Evolutionary conservation across 441 rosid species (phyloP).

Genomic region (Gossypium schwendimanii): DNA sequence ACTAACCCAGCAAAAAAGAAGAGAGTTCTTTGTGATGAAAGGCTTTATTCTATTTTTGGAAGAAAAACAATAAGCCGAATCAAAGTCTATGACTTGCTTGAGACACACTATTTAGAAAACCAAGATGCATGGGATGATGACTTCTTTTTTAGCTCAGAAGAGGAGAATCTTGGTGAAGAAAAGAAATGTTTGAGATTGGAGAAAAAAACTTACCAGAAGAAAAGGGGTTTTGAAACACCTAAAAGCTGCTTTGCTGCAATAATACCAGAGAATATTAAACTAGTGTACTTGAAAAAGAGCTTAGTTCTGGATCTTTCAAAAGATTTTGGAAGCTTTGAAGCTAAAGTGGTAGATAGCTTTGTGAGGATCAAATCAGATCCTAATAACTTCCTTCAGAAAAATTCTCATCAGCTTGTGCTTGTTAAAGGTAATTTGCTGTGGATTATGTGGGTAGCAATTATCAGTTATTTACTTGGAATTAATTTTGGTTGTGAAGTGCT

Average conservation of each 20-base stretch:
- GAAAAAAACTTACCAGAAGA: slow-evolving; percentile 22
- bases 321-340: slow-evolving; percentile 36
- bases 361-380: slow-evolving; percentile 59
- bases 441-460: not conserved
- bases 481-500: slow-evolving; percentile 1
- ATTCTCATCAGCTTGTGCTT: slow-evolving; percentile 47
- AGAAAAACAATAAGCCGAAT: slow-evolving; percentile 28
- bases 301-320: slow-evolving; percentile 39
- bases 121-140: slow-evolving; percentile 39
- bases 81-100: slow-evolving; percentile 41
- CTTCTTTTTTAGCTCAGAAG: slow-evolving; percentile 36
- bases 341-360: slow-evolving; percentile 45
- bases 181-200: slow-evolving; percentile 13
- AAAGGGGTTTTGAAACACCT: slow-evolving; percentile 25
- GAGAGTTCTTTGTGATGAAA: slow-evolving; percentile 41
- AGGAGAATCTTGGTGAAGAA: slow-evolving; percentile 26
- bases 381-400: slow-evolving; percentile 45
- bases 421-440: slow-evolving; percentile 46
- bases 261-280: slow-evolving; percentile 45
- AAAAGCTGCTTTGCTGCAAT: slow-evolving; percentile 44
- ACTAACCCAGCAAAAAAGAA: slow-evolving; percentile 34
- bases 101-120: slow-evolving; percentile 49
- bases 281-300: slow-evolving; percentile 51
- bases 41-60: slow-evolving; percentile 42
- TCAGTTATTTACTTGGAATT: slow-evolving; percentile 1